Conservation (phyloP, 805 yeast species). For the Yamadazyma sp. region DNA sequence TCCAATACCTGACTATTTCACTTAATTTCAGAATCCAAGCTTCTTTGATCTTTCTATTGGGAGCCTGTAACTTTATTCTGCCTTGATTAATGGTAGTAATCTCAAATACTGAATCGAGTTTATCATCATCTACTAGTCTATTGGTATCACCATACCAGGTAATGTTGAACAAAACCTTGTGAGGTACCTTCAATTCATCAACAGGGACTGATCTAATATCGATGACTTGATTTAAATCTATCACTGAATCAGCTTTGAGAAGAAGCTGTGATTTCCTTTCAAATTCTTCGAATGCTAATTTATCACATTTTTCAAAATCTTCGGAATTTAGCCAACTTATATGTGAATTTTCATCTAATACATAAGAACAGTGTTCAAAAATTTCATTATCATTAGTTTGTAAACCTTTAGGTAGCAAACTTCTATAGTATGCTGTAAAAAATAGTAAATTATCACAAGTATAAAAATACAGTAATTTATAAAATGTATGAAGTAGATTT, state of each 20-base stretch:
- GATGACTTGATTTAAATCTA: conserved; percentile 55
- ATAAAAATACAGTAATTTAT: conserved; percentile 59
- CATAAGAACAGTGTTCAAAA: conserved; percentile 54
- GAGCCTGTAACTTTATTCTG: conserved; percentile 53
- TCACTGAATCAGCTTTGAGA: conserved; percentile 53
- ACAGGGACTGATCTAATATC: conserved; percentile 33
- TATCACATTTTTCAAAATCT: conserved; percentile 48
- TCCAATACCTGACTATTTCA: conserved; percentile 59
- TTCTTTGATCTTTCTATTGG: conserved; percentile 44
- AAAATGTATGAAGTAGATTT: conserved; percentile 37
- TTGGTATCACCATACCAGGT: conserved; percentile 29
- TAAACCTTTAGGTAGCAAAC: conserved; percentile 52
- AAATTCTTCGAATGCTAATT: conserved; percentile 58
- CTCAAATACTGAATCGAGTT: conserved; percentile 51
- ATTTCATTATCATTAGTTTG: conserved; percentile 26
- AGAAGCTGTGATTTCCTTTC: conserved; percentile 59
- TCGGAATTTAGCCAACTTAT: conserved; percentile 56
- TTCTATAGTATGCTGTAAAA: conserved; percentile 51
- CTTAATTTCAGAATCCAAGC: conserved; percentile 63
- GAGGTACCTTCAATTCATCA: conserved; percentile 19
- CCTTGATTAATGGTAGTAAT: conserved; percentile 48
- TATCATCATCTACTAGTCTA: conserved; percentile 22
- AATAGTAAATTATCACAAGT: conserved; percentile 62
- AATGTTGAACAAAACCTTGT: conserved; percentile 23
- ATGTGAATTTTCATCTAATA: conserved; percentile 47